Evolutionary conservation across 2,329 filamentous ascomycete genomes (phyloP), one percentile per base, ranked within the genome.

Genomic region (Neopestalotiopsis clavispora): DNA sequence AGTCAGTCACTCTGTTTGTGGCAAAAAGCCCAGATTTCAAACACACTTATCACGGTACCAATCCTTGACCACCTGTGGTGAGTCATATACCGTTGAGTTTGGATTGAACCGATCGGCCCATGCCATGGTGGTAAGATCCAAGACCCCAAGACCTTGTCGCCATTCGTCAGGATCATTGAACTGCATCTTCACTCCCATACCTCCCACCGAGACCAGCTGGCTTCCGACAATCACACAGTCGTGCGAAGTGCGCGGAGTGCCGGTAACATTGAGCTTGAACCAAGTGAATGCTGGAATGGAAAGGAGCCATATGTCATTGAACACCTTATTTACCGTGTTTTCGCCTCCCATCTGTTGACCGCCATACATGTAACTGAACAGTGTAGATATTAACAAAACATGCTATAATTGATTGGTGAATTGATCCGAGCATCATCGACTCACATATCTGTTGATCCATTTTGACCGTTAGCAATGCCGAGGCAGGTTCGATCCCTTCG

Each of bases 261-360:
- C 61, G 17, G 13, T 13, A 6, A 30, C 38, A 28, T 64, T 34
- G 32, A 34, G 38, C 20, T 64, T 64, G 32, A 64, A 64, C 61
- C 61, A 64, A n/a, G 61, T 64, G 9, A 64, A 64, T 14, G 61
- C 61, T 28, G 61, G 61, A 23, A 64, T 64, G 32, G 61, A 64
- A n/a, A 64, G 61, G 14, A 64, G 42, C 61, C 38, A 64, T 23
- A 64, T 30, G 10, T 64, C 61, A 9, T 23, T 17, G 17, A n/a
- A 64, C 45, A 23, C 14, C 6, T 52, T 52, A 7, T 52, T 52
- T 1, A 38, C 34, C 45, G 7, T 14, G 3, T 23, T 13, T 3
- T 5, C 17, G 4, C 17, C n/a, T 10, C 45, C 20, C 17, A 9
- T n/a, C n/a, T 52, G 45, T n/a, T n/a, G 14, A n/a, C 45, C 45